Evolutionary conservation across 2,329 filamentous ascomycete species (phyloP), one percentile per base, ranked within the genome.

Genomic region (Phaeosphaeria sp.): DNA sequence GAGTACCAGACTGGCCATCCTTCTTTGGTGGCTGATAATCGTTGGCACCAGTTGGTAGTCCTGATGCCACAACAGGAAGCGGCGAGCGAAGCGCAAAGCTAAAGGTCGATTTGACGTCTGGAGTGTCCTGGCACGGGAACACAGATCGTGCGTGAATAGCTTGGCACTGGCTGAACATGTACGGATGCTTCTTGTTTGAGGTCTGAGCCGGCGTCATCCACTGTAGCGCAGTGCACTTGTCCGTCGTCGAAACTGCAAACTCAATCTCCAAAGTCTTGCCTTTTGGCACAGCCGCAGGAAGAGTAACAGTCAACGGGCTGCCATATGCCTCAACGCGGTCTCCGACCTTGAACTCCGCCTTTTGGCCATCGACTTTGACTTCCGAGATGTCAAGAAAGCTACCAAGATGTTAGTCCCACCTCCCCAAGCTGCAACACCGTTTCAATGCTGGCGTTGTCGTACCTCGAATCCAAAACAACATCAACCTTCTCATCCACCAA

Each of bases 131-230:
- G 79, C 94, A 98, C 6, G 95, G 95, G 77, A 98, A 96, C 60
- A 98, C 86, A 48, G 93, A 96, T 59, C 95, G 89, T 44, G 92
- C 92, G 72, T 98, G 93, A 72, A 97, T 98, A 53, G 94, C 93
- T 82, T 99, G 94, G 77, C 93, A 97, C 81, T 98, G 95, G 46
- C 92, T 96, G 82, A 98, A 98, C 89, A 98, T 94, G 79, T 97
- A 98, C 1, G 94, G 94, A 66, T 96, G 90, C 78, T 93, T 95
- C 82, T 93, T 93, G 85, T 96, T 97, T 57, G 91, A 92, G 0
- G 95, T 98, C 81, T 98, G 95, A 30, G 90, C 90, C 1, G 93
- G 92, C 0, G 91, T 93, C 77, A 99, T 85, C 94, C 95, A 99
- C 79, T 98, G 94, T 61, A 99, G 83, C 10, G 94, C 94, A 11